A percentile compares a stretch with the other conserved stretches of the same genome.
Conservation (phyloP, 2,329 filamentous ascomycete genomes). For the Fusarium newnesense region DNA sequence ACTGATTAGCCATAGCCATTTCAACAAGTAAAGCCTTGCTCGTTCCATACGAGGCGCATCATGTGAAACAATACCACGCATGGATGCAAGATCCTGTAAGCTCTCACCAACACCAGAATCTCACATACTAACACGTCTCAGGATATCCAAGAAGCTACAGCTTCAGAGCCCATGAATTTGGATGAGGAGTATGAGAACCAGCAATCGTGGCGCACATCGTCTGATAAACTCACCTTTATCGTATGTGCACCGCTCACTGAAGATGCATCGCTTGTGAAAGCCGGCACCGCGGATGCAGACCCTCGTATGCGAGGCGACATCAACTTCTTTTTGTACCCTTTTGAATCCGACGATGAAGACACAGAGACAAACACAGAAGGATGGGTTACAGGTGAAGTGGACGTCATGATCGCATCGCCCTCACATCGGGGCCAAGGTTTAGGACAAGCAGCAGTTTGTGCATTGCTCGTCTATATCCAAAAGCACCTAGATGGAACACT, state of each 20-base stretch:
- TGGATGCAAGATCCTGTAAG: constrained; percentile 89
- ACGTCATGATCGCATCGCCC: constrained; percentile 83
- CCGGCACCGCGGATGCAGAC: constrained; percentile 63
- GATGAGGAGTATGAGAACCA: constrained; percentile 92
- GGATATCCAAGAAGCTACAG: constrained; percentile 84
- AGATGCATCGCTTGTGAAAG: constrained; percentile 25
- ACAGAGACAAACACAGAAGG: constrained; percentile 16
- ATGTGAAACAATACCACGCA: constrained; percentile 83
- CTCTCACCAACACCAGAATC: constrained; percentile 14
- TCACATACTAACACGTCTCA: constrained; percentile 45
- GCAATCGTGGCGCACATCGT: constrained; percentile 81
- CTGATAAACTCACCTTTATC: constrained; percentile 94
- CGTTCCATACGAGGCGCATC: constrained; percentile 84
- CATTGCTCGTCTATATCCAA: constrained; percentile 76
- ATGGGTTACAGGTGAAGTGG: constrained; percentile 74
- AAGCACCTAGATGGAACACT: constrained; percentile 65
- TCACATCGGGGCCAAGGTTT: constrained; percentile 69
- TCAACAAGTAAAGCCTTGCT: constrained; percentile 74
- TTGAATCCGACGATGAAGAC: constrained; percentile 62
- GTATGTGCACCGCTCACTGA: constrained; percentile 66
- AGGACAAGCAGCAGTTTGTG: constrained; percentile 71
- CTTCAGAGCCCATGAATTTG: constrained; percentile 84
- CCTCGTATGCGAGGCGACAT: constrained; percentile 77
- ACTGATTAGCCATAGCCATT: constrained; percentile 63
- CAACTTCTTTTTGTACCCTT: constrained; percentile 79